Evolutionary conservation across 2,329 filamentous ascomycete species (phyloP), one percentile per base, ranked within the genome.

Genomic region (Fusarium sp.): DNA sequence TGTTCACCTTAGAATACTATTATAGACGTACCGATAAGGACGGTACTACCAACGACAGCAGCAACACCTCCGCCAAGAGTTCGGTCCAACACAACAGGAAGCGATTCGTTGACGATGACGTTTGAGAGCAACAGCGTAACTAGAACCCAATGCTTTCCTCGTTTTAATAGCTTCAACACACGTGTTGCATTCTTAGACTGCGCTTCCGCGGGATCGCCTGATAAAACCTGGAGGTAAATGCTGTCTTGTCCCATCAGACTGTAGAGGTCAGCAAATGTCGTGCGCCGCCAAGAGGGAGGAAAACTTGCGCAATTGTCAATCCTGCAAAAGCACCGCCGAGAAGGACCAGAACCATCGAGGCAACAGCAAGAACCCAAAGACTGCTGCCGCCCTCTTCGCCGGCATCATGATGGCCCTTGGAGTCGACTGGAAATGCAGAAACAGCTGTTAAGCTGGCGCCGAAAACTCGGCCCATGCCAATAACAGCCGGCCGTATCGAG

Each of bases 121-220:
- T 99, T 99, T 78, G 94, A 94, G 56, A 99, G 84, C 9, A 99
- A 86, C 25, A 99, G 82, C 4, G 96, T 98, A 54, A 99, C 96
- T 58, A 99, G 84, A 20, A 99, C 95, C 96, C 96, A 99, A 80
- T 99, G 96, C 79, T 99, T 99, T 73, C 96, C 96, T 73, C 88
- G 91, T 68, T 93, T 89, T 56, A 99, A 82, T 27, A 99, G 83
- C 43, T 88, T 85, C 71, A 96, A 85, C 13, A 99, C 96, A 68
- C 88, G 90, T 57, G 87, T 87, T 1, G 96, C 96, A 76, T 97
- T 93, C 76, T 89, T 93, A 75, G 90, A 90, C 80, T 98, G 95
- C n/a, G 89, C 84, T 56, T 91, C 93, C 78, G 93, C 90, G 45
- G 92, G 90, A 54, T 96, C 96, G 40, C 91, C 90, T 51, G 94